Evolutionary conservation across 176 grass and related monocot species (phyloP).

Genomic region (Eragrostis nindensis): DNA sequence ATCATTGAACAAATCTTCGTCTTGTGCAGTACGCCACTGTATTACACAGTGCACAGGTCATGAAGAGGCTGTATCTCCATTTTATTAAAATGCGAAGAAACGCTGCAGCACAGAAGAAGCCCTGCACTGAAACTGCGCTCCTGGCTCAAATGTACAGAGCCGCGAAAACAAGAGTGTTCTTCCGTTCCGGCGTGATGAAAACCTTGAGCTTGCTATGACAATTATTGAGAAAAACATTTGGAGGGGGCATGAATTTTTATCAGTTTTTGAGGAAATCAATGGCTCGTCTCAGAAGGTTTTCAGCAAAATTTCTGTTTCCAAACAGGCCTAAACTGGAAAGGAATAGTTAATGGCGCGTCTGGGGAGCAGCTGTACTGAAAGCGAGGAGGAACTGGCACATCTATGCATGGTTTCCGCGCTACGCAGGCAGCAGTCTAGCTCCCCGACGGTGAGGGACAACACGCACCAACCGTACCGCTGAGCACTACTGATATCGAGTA

Average conservation of each 20-base stretch:
- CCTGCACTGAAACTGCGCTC: not conserved
- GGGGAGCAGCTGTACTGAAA: not conserved
- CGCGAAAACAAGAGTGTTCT: not conserved
- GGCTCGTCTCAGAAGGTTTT: not conserved
- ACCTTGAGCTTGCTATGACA: too few species aligned
- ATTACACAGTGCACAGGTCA: not conserved
- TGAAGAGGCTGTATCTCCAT: not conserved
- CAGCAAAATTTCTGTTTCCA: not conserved
- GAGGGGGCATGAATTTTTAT: too few species aligned
- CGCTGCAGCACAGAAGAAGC: not conserved
- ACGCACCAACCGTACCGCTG: not conserved
- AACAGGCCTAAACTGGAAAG: not conserved
- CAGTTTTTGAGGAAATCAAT: not conserved
- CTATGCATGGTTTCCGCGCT: constrained; percentile 26
- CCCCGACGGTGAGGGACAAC: not conserved
- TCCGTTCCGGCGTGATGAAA: not conserved
- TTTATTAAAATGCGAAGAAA: not conserved
- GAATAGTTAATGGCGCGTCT: not conserved
- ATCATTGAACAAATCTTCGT: constrained; percentile 19
- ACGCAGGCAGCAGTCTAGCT: not conserved
- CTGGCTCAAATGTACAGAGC: not conserved
- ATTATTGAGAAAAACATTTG: too few species aligned
- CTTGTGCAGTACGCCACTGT: not conserved
- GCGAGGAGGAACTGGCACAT: not conserved
- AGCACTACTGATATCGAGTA: not conserved